Evolutionary conservation across 306 rosid genomes (phyloP), one percentile per base, ranked within the genome.

Genomic region (Cicer yamashitae): DNA sequence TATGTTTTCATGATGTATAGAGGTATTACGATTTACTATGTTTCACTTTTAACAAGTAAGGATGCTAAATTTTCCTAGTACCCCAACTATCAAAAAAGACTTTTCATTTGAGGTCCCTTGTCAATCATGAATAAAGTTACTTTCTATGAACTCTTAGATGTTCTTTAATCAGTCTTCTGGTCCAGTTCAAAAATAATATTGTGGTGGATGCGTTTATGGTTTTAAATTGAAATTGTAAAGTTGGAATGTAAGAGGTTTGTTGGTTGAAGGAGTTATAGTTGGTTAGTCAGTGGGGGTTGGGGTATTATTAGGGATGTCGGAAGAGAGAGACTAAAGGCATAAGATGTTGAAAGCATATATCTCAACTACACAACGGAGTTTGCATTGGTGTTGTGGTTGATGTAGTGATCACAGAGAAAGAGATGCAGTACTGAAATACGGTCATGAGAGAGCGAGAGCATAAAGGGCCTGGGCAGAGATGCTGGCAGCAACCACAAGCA

Each of bases 221-320:
- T 48, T 76, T 75, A 70, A 78, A 59, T 39, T 59, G 84, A 75
- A 79, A 37, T 30, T 40, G 25, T 11, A 34, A 75, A 34, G 60
- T 14, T 37, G 18, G 39, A 79, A 70, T 62, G 30, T 47, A n/a
- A 44, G 34, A 66, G 40, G 57, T 67, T 7, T 0, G 13, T 67
- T 67, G 39, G 10, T 12, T 44, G 43, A 12, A 44, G 25, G 53
- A 44, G 54, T 44, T 66, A 66, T 13, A 44, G 71, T 20, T n/a
- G 8, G 30, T 52, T 65, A 6, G 51, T 43, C 43, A 63, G 20
- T 40, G 50, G 37, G 13, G 22, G 50, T 15, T 40, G 48, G 34
- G n/a, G 50, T 6, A 10, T 12, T 39, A 40, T 64, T 15, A 9
- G 51, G 17, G 70, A 62, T 40, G 20, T 61, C 7, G 12, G 38